Conservation (phyloP, 1,284 basidiomycete genomes). For the Sutorius eximius region DNA sequence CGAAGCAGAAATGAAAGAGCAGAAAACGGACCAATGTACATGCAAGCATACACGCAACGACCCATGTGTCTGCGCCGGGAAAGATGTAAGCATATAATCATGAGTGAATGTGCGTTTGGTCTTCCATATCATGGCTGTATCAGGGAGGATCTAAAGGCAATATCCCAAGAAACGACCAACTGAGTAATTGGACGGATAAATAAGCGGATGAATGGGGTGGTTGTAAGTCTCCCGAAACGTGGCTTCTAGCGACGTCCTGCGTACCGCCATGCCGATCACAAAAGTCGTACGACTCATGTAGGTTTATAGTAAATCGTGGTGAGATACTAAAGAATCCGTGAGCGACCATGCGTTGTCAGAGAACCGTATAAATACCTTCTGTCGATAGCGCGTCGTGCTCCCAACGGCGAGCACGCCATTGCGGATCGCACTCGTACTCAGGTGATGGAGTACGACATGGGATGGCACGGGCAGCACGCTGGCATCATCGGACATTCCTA, state of each 20-base stretch:
- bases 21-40: conserved; percentile 8
- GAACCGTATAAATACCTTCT: conserved; percentile 63
- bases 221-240: conserved; percentile 10
- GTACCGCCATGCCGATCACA: conserved; percentile 14
- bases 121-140: conserved; percentile 24
- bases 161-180: conserved; percentile 34
- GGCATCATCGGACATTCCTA: conserved; percentile 78
- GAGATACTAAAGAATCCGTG: conserved; percentile 42
- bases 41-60: conserved; percentile 14
- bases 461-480: conserved; percentile 92
- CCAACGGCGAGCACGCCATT: conserved; percentile 94
- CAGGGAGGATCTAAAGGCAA: conserved; percentile 27
- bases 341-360: conserved; percentile 6
- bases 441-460: conserved; percentile 93
- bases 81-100: conserved; percentile 17
- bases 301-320: conserved; percentile 64
- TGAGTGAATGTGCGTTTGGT: conserved; percentile 17
- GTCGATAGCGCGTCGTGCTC: conserved; percentile 89
- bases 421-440: conserved; percentile 94
- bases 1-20: conserved; percentile 14
- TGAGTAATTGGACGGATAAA: conserved; percentile 30
- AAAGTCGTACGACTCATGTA: conserved; percentile 33
- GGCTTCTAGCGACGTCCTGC: conserved; percentile 31
- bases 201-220: conserved; percentile 22
- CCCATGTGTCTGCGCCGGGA: conserved; percentile 6